Conservation (phyloP, 1,139 yeast species). For the Blastobotrys persicus region DNA sequence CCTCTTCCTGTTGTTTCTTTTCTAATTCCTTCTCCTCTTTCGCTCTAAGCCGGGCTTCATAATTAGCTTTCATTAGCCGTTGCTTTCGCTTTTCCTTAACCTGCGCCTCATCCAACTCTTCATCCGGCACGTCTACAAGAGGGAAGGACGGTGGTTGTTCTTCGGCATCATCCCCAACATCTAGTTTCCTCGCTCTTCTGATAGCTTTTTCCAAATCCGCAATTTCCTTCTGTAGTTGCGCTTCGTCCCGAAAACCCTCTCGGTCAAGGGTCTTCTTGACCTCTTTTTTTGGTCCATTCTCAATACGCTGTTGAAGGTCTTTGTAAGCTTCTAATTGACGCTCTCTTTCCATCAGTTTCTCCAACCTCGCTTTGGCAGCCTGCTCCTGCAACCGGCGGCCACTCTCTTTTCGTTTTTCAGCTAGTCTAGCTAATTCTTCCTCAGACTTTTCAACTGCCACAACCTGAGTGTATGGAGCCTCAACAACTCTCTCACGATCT, state of each 20-base stretch:
- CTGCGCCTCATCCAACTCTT: conserved; percentile 73
- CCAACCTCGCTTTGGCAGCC: conserved; percentile 80
- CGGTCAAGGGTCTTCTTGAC: conserved; percentile 51
- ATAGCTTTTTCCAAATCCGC: conserved; percentile 65
- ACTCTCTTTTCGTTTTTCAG: conserved; percentile 79
- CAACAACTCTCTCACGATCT: conserved; percentile 67
- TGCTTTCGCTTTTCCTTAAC: conserved; percentile 86
- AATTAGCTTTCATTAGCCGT: conserved; percentile 75
- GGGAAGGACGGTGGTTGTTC: conserved; percentile 68
- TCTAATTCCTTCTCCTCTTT: conserved; percentile 75
- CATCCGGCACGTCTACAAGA: conserved; percentile 74
- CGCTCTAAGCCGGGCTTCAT: conserved; percentile 82
- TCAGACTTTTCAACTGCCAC: conserved; percentile 71
- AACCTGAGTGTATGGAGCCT: conserved; percentile 72
- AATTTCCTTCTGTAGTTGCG: conserved; percentile 68
- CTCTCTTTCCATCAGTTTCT: conserved; percentile 76
- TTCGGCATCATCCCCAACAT: conserved; percentile 54
- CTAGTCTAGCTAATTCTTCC: conserved; percentile 74
- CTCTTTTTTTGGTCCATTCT: conserved; percentile 46
- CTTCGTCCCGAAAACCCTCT: conserved; percentile 77
- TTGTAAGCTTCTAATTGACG: conserved; percentile 73
- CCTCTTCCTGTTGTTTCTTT: conserved; percentile 45
- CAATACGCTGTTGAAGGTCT: conserved; percentile 54
- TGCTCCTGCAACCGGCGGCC: conserved; percentile 90
- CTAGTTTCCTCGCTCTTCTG: conserved; percentile 64